Percentiles rank a stretch among this genome's conserved stretches.
phyloP scores from a whole-genome alignment of 208 protist genomes.

The Trypanosoma platydactyli region DNA sequence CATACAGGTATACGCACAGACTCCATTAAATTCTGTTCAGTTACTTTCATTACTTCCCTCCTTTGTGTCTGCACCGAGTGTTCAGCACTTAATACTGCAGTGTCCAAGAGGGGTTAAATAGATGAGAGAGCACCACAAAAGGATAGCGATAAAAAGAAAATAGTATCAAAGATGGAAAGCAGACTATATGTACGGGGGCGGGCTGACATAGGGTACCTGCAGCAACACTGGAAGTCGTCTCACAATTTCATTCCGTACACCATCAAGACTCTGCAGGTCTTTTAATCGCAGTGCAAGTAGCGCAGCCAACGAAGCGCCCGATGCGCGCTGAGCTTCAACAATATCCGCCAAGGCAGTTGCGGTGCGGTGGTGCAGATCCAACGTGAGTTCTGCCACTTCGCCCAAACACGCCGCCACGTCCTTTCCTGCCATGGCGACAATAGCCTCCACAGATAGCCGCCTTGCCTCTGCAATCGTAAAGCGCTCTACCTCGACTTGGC shows the following conservation, averaged over 20 bases:
- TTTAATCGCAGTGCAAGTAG: conserved; percentile 23
- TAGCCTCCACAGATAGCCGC: conserved; percentile 53
- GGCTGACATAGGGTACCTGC: conserved; percentile 29
- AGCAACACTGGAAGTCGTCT: conserved; percentile 43
- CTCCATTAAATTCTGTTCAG: neutral
- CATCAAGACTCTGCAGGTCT: conserved; percentile 36
- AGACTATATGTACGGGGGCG: neutral
- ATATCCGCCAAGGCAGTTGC: conserved; percentile 24
- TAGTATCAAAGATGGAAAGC: neutral
- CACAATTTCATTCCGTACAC: conserved; percentile 37
- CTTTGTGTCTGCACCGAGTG: too few species aligned
- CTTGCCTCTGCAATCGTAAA: conserved; percentile 58
- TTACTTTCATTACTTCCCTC: conserved; percentile 7
- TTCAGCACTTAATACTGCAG: too few species aligned
- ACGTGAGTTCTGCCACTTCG: conserved; percentile 49
- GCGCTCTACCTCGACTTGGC: conserved; percentile 33
- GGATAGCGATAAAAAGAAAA: conserved; percentile 2
- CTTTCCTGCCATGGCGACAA: conserved; percentile 56
- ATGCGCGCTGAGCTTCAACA: neutral
- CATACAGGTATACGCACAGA: neutral
- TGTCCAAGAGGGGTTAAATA: too few species aligned
- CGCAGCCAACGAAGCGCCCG: neutral
- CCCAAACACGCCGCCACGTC: conserved; percentile 47
- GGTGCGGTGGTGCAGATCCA: conserved; percentile 45
- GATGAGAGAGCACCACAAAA: neutral